Conservation (phyloP, 768 basidiomycete genomes). For the Lactifluus volemus region DNA sequence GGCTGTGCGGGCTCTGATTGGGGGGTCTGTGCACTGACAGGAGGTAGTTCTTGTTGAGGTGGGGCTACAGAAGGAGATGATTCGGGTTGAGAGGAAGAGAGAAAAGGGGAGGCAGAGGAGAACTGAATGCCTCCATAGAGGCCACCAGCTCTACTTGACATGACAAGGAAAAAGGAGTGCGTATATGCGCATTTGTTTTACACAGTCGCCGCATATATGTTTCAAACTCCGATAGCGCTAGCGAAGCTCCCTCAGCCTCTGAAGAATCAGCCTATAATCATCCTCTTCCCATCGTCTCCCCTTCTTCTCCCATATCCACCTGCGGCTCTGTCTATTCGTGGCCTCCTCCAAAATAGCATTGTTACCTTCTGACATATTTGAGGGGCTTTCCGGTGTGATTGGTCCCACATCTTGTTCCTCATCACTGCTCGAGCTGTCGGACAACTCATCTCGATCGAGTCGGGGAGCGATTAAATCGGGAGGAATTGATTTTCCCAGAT, state of each 20-base stretch:
- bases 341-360: neutral
- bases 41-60: conserved; percentile 22
- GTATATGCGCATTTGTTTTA: neutral
- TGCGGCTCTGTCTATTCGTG: conserved; percentile 24
- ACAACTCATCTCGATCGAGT: conserved; percentile 8
- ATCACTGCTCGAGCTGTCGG: neutral
- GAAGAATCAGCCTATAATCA: conserved; percentile 29
- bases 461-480: conserved; percentile 22
- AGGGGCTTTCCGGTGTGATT: neutral
- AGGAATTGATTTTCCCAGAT: conserved; percentile 28
- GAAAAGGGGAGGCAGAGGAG: conserved; percentile 55
- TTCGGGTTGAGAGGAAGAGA: conserved; percentile 33
- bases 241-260: conserved; percentile 25
- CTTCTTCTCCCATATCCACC: conserved; percentile 35
- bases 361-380: neutral
- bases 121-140: conserved; percentile 85
- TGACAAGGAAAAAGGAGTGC: conserved; percentile 20
- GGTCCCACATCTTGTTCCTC: neutral
- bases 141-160: conserved; percentile 75
- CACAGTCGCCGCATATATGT: neutral
- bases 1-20: conserved; percentile 25
- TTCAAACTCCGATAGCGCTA: neutral
- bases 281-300: conserved; percentile 31
- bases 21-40: conserved; percentile 22
- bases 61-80: conserved; percentile 26